Evolutionary conservation across 2,329 filamentous ascomycete species (phyloP).

Genomic region (Penicillium sp.): DNA sequence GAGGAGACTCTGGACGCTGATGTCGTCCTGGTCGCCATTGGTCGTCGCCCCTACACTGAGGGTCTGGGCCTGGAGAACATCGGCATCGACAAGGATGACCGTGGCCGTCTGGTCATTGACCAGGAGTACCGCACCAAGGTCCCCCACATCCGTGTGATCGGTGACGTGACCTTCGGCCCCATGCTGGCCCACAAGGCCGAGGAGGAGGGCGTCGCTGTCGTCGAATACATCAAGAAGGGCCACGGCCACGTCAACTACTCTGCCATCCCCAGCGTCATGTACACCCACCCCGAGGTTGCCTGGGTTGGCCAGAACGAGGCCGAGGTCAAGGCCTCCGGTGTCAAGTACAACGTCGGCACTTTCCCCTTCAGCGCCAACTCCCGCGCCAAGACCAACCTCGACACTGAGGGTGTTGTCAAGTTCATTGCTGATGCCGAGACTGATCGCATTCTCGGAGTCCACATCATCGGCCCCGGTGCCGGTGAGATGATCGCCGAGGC

Average conservation of each 20-base stretch:
- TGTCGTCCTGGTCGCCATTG: slow-evolving; percentile 94
- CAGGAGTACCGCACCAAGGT: slow-evolving; percentile 98
- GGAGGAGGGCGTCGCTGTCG: slow-evolving; percentile 91
- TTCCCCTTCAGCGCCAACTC: slow-evolving; percentile 99
- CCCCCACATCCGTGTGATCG: slow-evolving; percentile 94
- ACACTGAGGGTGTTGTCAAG: slow-evolving; percentile 95
- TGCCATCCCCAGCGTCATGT: slow-evolving; percentile 98
- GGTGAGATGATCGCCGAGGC: slow-evolving; percentile 99
- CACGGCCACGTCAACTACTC: slow-evolving; percentile 99
- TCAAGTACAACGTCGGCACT: slow-evolving; percentile 88
- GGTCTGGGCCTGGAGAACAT: slow-evolving; percentile 94
- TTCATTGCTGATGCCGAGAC: slow-evolving; percentile 96
- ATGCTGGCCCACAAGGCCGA: slow-evolving; percentile 99
- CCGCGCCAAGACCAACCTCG: slow-evolving; percentile 96
- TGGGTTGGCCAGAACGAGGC: slow-evolving; percentile 99
- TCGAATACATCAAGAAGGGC: slow-evolving; percentile 98
- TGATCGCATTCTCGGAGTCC: slow-evolving; percentile 89
- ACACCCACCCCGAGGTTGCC: slow-evolving; percentile 96
- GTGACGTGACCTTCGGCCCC: slow-evolving; percentile 94
- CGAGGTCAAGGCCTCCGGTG: slow-evolving; percentile 84
- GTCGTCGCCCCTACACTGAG: slow-evolving; percentile 89
- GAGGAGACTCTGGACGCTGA: slow-evolving; percentile 88
- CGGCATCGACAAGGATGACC: slow-evolving; percentile 73
- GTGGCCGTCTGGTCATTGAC: slow-evolving; percentile 94
- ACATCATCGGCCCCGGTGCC: slow-evolving; percentile 94